A percentile compares a stretch with the other conserved stretches of the same genome.
Conservation (phyloP, 495 filamentous ascomycete genomes). For the Schizothecium vesticola region DNA sequence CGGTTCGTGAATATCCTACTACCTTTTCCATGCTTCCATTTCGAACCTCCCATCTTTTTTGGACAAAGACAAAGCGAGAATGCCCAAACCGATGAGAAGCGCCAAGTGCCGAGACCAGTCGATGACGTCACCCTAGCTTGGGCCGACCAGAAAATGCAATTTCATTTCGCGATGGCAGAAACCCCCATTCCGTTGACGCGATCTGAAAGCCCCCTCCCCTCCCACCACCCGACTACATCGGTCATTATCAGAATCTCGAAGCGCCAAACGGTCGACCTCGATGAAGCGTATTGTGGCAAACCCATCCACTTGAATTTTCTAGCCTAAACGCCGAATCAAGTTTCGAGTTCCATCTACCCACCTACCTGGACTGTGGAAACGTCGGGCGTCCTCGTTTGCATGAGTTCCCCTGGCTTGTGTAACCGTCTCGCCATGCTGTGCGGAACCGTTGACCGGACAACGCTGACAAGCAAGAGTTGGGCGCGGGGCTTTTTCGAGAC, state of each 20-base stretch:
- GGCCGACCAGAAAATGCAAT: background rate
- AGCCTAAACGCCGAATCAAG: too few relatives aligned
- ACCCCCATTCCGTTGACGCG: background rate
- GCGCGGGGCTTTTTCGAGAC: too few relatives aligned
- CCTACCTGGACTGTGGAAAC: too few relatives aligned
- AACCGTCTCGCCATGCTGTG: too few relatives aligned
- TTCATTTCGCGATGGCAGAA: background rate
- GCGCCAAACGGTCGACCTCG: too few relatives aligned
- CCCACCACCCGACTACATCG: background rate
- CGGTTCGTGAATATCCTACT: background rate
- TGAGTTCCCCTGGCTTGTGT: too few relatives aligned
- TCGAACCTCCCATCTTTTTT: background rate
- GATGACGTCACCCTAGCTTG: background rate
- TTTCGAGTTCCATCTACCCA: too few relatives aligned
- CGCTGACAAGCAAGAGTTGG: too few relatives aligned
- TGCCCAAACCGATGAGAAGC: background rate
- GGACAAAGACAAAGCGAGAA: background rate
- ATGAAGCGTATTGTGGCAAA: too few relatives aligned
- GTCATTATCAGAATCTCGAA: background rate
- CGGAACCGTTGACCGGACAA: too few relatives aligned
- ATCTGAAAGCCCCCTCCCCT: background rate
- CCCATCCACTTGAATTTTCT: background rate
- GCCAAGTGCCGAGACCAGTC: background rate
- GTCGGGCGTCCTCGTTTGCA: too few relatives aligned
- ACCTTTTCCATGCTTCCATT: background rate